Base-by-base conservation (phyloP, 2,329 filamentous ascomycete species). In the Sporothrix brasiliensis region DNA sequence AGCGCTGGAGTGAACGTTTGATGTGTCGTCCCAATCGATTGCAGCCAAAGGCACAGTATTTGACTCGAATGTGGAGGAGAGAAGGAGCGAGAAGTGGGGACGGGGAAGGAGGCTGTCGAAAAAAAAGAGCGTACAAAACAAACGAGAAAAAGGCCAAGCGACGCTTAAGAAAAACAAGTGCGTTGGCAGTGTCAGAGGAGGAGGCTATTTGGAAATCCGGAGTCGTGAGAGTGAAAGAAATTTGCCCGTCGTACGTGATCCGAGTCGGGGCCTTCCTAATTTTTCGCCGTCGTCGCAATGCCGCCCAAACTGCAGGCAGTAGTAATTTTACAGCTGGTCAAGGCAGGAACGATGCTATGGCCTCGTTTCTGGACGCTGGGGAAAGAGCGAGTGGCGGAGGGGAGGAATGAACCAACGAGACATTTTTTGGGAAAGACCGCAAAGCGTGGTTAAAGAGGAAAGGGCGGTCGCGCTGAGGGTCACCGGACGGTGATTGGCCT, bases 231-330 rank as follows among this genome's bases (percentile, higher is more conserved):
- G 50, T 13, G 52, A 34, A 58, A 30, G 24, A 68, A 47, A 60
- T 60, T 69, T 53, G 49, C 68, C 49, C 34, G 58, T 27, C 58
- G 58, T 69, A 65, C 34, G 50, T 65, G 68, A 65, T 63, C 34
- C 39, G 56, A 47, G 49, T 30, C 49, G 63, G 49, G 68, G 16
- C 13, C 11, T 39, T 65, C 24, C 21, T 10, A 19, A 21, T 69
- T 65, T 69, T 69, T 65, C 34, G 47, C 68, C 49, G 68, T 56
- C 58, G 58, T 65, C 50, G 68, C 68, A 69, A 61, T 52, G 47
- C 27, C 41, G 10, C 16, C 44, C 27, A 58, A 30, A 39, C 41
- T 7, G n/a, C 49, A 50, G 47, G 67, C 47, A 61, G 27, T 24
- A 41, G 30, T 21, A 27, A 49, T 24, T 19, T 41, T 24, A 50